These are phyloP conservation scores for Penicillium manginii DNA, from an alignment of 495 filamentous ascomycete species.

Conservation along the genomic window DNA sequence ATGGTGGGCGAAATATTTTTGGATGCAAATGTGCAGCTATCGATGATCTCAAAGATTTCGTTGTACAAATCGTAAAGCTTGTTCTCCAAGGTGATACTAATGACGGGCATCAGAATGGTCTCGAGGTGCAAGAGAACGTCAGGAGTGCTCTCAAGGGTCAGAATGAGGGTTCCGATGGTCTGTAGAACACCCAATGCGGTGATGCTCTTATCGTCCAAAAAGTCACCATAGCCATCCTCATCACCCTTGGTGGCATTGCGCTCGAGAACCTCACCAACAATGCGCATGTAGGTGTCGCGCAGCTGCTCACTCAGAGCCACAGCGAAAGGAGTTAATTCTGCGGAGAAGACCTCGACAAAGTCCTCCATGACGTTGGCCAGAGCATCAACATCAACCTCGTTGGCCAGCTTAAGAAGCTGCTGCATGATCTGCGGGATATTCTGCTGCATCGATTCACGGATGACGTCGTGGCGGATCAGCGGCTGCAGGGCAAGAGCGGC, in stretches of 20 bases:
- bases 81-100: constrained; percentile 93
- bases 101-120: constrained; percentile 94
- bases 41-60: constrained; percentile 98
- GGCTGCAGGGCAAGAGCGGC: constrained; percentile 94
- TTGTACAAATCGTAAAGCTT: constrained; percentile 98
- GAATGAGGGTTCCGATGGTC: constrained; percentile 95
- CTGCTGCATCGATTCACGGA: constrained; percentile 91
- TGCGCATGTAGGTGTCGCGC: constrained; percentile 92
- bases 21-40: constrained; percentile 98
- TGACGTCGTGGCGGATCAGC: constrained; percentile 91
- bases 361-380: constrained; percentile 99
- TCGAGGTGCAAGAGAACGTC: constrained; percentile 93
- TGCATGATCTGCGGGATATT: constrained; percentile 99
- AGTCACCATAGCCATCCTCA: constrained; percentile 82
- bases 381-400: constrained; percentile 93
- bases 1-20: constrained; percentile 94
- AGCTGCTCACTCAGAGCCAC: constrained; percentile 96
- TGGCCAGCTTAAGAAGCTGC: constrained; percentile 92
- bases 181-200: constrained; percentile 95
- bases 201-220: constrained; percentile 97
- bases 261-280: constrained; percentile 88
- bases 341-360: constrained; percentile 96
- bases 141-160: constrained; percentile 94
- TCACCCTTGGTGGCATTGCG: constrained; percentile 74
- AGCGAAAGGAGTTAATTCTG: constrained; percentile 96